phyloP scores from a whole-genome alignment of 495 filamentous ascomycete genomes.

The Talaromyces ruber region DNA sequence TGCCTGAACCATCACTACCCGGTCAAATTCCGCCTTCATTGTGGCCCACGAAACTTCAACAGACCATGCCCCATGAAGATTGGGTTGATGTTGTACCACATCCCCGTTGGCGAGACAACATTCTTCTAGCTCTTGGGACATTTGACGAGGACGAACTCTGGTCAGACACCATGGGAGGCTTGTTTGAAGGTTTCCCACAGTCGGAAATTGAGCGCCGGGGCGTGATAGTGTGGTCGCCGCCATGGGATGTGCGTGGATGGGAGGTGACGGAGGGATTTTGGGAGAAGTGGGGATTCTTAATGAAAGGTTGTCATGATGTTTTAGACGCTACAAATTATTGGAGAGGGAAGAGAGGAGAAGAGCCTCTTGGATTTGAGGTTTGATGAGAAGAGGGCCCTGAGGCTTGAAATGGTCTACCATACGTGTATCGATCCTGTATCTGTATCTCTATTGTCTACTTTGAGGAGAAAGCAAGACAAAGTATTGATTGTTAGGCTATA shows the following conservation, averaged over 20 bases:
- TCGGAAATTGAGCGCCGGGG: conserved; percentile 1
- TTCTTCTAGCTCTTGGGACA: conserved; percentile 1
- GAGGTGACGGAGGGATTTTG: conserved; percentile 39
- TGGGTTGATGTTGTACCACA: conserved; percentile 2
- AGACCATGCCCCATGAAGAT: conserved; percentile 4
- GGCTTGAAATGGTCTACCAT: neutral
- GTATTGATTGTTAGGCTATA: neutral
- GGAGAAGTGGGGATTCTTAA: conserved; percentile 34
- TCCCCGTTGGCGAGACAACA: neutral
- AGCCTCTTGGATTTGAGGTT: conserved; percentile 8
- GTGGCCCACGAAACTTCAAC: conserved; percentile 24
- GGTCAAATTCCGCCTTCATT: conserved; percentile 20
- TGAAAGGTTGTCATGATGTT: conserved; percentile 20
- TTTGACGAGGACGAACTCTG: conserved; percentile 6
- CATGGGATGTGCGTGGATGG: conserved; percentile 15
- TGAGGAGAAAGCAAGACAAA: neutral
- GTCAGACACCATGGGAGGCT: conserved; percentile 2
- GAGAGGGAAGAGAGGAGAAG: conserved; percentile 28
- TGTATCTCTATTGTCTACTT: neutral
- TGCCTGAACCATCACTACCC: conserved; percentile 17
- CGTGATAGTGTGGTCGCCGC: conserved; percentile 4
- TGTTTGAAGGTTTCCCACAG: conserved; percentile 2
- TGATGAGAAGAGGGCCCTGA: neutral
- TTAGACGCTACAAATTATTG: conserved; percentile 35
- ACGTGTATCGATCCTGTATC: neutral